Percentiles rank a stretch among this genome's conserved stretches.
Conservation (phyloP, 768 basidiomycete species). For the Pholiota conissans region DNA sequence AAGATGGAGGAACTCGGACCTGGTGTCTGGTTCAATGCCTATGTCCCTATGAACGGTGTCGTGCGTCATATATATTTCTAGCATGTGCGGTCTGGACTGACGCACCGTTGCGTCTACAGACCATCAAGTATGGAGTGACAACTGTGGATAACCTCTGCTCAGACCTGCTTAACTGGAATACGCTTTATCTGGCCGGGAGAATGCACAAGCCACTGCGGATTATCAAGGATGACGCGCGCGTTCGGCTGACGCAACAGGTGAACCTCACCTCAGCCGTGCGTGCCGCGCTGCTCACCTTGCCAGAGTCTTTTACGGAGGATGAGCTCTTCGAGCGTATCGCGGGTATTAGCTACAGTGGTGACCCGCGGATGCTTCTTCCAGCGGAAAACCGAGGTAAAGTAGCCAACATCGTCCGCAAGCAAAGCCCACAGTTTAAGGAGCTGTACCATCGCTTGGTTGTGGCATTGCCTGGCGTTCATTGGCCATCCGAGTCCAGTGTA, state of each 20-base stretch:
- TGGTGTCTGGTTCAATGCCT: slow-evolving; percentile 96
- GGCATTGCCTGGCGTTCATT: slow-evolving; percentile 79
- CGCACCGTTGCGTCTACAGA: slow-evolving; percentile 41
- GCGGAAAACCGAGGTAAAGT: slow-evolving; percentile 96
- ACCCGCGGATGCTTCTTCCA: slow-evolving; percentile 92
- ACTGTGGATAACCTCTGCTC: slow-evolving; percentile 86
- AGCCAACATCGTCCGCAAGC: slow-evolving; percentile 85
- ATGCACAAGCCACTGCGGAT: slow-evolving; percentile 98
- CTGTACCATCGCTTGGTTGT: slow-evolving; percentile 81
- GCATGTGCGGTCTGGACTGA: slow-evolving; percentile 1
- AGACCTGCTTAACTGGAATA: slow-evolving; percentile 90
- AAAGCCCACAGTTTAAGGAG: slow-evolving; percentile 81
- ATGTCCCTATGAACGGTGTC: slow-evolving; percentile 79
- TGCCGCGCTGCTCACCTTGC: slow-evolving; percentile 85
- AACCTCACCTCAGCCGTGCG: slow-evolving; percentile 91
- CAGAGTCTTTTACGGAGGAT: slow-evolving; percentile 76
- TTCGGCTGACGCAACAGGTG: slow-evolving; percentile 89
- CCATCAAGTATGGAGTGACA: slow-evolving; percentile 96
- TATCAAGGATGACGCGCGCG: slow-evolving; percentile 89
- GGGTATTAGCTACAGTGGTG: slow-evolving; percentile 82
- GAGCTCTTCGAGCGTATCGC: slow-evolving; percentile 86
- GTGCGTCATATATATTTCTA: slow-evolving; percentile 49
- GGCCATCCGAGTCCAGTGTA: slow-evolving; percentile 47
- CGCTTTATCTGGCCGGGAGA: slow-evolving; percentile 91
- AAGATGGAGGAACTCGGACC: slow-evolving; percentile 74